Evolutionary conservation across 495 filamentous ascomycete species (phyloP).

Genomic region (Beverwykella pulmonaria): DNA sequence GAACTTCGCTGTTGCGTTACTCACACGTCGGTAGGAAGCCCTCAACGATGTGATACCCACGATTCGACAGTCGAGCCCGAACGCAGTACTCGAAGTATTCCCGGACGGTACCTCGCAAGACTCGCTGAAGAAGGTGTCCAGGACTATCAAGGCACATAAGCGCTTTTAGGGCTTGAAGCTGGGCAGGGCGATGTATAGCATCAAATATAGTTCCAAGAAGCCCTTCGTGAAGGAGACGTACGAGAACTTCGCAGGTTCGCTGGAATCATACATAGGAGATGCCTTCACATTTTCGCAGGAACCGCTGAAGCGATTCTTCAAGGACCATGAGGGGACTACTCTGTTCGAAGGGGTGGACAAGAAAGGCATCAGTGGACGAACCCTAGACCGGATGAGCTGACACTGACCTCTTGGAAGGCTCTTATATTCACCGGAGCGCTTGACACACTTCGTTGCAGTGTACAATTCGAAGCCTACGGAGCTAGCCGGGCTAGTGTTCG

Average conservation of each 20-base stretch:
- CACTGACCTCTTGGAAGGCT: too few species aligned
- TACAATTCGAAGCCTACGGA: constrained; percentile 53
- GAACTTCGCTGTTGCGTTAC: constrained; percentile 54
- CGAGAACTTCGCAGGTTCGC: constrained; percentile 51
- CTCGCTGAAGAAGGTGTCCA: constrained; percentile 47
- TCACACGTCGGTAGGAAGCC: constrained; percentile 49
- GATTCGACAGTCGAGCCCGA: constrained; percentile 45
- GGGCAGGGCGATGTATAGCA: constrained; percentile 49
- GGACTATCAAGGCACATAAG: constrained; percentile 47
- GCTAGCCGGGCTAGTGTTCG: constrained; percentile 50
- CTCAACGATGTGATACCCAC: constrained; percentile 45
- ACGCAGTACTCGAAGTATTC: constrained; percentile 51
- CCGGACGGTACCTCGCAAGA: constrained; percentile 47
- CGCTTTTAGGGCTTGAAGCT: constrained; percentile 52
- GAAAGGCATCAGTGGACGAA: constrained; percentile 44
- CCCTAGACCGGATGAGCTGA: not conserved
- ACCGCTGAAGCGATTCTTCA: constrained; percentile 49
- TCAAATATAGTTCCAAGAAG: constrained; percentile 52
- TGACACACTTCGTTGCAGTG: constrained; percentile 50
- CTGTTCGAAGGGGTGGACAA: constrained; percentile 47
- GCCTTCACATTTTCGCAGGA: constrained; percentile 54
- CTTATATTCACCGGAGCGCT: constrained; percentile 56
- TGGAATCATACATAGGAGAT: constrained; percentile 55
- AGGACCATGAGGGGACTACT: constrained; percentile 48
- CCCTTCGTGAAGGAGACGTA: constrained; percentile 54